Percentiles rank a stretch among this genome's conserved stretches.
phyloP scores from a whole-genome alignment of 129 eudicot genomes.

The Flaveria robusta region DNA sequence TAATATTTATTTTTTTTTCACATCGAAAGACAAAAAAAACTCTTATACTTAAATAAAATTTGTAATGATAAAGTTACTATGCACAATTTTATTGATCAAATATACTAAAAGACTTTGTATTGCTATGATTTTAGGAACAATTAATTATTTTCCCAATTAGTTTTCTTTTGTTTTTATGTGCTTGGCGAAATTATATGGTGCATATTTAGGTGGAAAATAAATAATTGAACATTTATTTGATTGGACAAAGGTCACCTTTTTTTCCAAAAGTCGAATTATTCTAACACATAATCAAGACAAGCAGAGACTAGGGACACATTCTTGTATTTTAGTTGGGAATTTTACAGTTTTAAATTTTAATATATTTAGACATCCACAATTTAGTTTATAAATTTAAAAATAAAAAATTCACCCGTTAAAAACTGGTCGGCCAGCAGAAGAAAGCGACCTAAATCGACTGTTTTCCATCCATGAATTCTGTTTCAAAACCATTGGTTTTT shows the following conservation, averaged over 20 bases:
- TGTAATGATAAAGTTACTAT: too few relatives aligned
- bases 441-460: not conserved
- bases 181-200: slow-evolving; percentile 28
- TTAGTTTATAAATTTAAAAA: not conserved
- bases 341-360: not conserved
- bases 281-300: slow-evolving; percentile 21
- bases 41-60: too few relatives aligned
- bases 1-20: too few relatives aligned
- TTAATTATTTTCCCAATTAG: too few relatives aligned
- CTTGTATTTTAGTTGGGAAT: slow-evolving; percentile 16
- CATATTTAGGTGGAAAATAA: slow-evolving; percentile 35
- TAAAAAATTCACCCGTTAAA: not conserved
- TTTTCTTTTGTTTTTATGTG: slow-evolving; percentile 15
- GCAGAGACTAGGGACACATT: slow-evolving; percentile 3
- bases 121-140: too few relatives aligned
- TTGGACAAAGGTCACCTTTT: slow-evolving; percentile 42
- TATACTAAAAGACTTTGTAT: too few relatives aligned
- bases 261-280: slow-evolving; percentile 25
- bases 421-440: not conserved
- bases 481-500: not conserved
- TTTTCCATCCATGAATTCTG: not conserved
- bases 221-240: slow-evolving; percentile 15
- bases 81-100: too few relatives aligned
- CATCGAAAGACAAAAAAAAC: too few relatives aligned
- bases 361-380: slow-evolving; percentile 4